Conservation (phyloP, 345 rosid genomes). For the Eucalyptus regnans region DNA sequence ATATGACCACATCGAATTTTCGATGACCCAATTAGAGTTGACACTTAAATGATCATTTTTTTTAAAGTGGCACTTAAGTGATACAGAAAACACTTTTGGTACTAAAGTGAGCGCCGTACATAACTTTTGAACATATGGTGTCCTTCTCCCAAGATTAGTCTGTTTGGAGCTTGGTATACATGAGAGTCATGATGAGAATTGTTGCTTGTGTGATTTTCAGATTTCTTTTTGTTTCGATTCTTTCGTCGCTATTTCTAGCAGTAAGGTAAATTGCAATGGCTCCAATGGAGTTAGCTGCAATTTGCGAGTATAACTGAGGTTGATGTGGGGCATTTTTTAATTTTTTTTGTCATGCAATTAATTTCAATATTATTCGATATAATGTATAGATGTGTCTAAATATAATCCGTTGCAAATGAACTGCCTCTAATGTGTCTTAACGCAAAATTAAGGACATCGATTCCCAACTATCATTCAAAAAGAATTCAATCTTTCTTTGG, state of each 20-base stretch:
- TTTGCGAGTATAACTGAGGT: not conserved
- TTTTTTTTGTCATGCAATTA: too few relatives aligned
- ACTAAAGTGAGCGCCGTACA: too few relatives aligned
- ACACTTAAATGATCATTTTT: too few relatives aligned
- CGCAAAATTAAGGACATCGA: not conserved
- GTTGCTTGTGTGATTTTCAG: not conserved
- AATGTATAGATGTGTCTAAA: too few relatives aligned
- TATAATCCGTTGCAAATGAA: too few relatives aligned
- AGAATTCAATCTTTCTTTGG: not conserved
- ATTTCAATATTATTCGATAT: not conserved
- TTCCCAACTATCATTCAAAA: not conserved
- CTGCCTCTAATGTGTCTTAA: not conserved
- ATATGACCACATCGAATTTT: too few relatives aligned
- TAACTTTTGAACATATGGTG: too few relatives aligned
- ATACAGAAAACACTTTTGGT: too few relatives aligned
- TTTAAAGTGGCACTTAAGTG: too few relatives aligned
- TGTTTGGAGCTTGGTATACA: not conserved
- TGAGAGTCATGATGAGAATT: not conserved
- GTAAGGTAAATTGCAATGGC: not conserved
- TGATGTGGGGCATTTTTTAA: too few relatives aligned
- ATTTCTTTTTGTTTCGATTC: not conserved
- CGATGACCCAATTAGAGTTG: too few relatives aligned
- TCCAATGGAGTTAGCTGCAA: not conserved
- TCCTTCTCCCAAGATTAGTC: not conserved
- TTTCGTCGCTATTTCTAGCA: not conserved